Conservation (phyloP, 75 land plant species). For the Pseudotsuga menziesii region DNA sequence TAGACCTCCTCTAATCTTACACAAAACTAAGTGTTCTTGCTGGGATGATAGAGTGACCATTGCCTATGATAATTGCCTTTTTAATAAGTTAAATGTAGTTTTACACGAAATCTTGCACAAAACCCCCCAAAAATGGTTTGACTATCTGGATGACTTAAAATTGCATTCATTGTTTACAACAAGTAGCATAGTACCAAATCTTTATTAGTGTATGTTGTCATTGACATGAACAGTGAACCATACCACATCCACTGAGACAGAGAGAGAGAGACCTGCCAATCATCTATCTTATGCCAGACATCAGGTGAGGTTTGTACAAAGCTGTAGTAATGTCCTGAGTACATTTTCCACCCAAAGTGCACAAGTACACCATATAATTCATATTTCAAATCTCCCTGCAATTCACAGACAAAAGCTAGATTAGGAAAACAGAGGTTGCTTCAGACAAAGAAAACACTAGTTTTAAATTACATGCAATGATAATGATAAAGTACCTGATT, state of each 20-base stretch:
- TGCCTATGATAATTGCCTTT: background rate
- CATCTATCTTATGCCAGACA: slow-evolving; percentile 70
- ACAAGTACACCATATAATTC: slow-evolving; percentile 72
- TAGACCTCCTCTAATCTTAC: too few relatives aligned
- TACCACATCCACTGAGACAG: background rate
- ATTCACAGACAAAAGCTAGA: background rate
- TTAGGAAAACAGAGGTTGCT: background rate
- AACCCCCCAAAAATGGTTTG: background rate
- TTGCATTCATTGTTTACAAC: background rate
- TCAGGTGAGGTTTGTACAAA: slow-evolving; percentile 53
- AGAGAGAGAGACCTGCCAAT: slow-evolving; percentile 37
- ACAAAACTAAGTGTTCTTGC: too few relatives aligned
- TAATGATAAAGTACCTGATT: background rate
- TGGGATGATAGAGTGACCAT: too few relatives aligned
- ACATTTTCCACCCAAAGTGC: slow-evolving; percentile 56
- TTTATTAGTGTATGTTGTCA: too few relatives aligned
- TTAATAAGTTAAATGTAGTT: background rate
- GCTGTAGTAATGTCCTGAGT: slow-evolving; percentile 74
- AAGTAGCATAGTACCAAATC: too few relatives aligned
- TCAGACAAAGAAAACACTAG: background rate
- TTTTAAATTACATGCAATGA: background rate
- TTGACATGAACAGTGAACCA: too few relatives aligned
- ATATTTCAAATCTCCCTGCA: slow-evolving; percentile 50
- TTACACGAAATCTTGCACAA: background rate
- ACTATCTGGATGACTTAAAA: background rate